Conservation (phyloP, 305 asterid species). For the Nicotiana rustica region DNA sequence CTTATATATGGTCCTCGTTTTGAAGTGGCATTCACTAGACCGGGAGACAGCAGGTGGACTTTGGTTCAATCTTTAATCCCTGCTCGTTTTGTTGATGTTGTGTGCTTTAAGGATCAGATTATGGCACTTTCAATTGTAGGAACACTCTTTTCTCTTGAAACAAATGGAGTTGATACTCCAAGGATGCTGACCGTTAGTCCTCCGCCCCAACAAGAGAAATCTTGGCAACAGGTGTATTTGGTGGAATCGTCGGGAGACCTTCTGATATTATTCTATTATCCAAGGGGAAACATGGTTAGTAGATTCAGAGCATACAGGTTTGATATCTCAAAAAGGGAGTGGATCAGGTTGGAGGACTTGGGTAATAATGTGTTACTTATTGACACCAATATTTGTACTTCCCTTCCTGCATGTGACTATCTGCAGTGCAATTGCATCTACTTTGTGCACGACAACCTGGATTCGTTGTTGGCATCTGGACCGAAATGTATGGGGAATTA, state of each 20-base stretch:
- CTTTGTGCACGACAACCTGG: conserved; percentile 32
- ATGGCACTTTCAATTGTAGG: conserved; percentile 39
- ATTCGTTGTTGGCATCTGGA: background rate
- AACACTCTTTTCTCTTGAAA: conserved; percentile 30
- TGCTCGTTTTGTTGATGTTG: conserved; percentile 25
- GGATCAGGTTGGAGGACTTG: conserved; percentile 32
- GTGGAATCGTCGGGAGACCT: conserved; percentile 38
- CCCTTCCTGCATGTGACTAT: background rate
- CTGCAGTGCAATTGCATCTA: conserved; percentile 25
- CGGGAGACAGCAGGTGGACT: conserved; percentile 39
- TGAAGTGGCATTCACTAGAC: conserved; percentile 36
- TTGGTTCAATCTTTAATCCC: conserved; percentile 23
- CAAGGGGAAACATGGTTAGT: background rate
- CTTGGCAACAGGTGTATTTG: conserved; percentile 37
- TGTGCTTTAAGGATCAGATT: conserved; percentile 38
- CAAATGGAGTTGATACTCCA: conserved; percentile 30
- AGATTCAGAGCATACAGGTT: conserved; percentile 31
- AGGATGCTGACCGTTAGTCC: conserved; percentile 3
- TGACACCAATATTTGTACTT: conserved; percentile 27
- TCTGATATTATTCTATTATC: conserved; percentile 30
- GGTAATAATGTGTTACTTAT: conserved; percentile 29
- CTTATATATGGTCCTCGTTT: background rate
- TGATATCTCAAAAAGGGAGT: conserved; percentile 10
- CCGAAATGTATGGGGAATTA: conserved; percentile 14
- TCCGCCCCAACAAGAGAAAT: conserved; percentile 34